Conservation (phyloP, 179 eudicot species). For the Beta corolliflora region DNA sequence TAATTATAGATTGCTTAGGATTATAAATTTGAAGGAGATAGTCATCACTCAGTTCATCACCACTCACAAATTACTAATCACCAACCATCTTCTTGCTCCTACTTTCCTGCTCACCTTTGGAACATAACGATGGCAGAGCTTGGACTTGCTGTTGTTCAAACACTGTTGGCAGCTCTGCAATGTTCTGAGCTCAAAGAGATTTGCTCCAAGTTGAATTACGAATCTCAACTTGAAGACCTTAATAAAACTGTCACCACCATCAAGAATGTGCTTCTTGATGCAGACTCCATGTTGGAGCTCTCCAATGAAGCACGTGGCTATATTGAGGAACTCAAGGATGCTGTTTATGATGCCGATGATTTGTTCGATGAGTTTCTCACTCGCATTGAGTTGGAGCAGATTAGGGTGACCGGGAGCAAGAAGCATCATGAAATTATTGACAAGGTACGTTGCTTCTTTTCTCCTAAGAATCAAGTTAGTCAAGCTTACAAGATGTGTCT, state of each 20-base stretch:
- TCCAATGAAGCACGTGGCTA: background rate
- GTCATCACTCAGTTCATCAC: too few species aligned
- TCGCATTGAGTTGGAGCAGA: background rate
- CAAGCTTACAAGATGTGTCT: background rate
- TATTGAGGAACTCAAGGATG: too few species aligned
- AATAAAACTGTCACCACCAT: background rate
- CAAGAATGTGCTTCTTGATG: too few species aligned
- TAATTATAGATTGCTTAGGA: too few species aligned
- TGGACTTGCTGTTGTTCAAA: background rate
- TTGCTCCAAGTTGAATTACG: background rate
- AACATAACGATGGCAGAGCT: background rate
- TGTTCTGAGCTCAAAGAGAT: background rate
- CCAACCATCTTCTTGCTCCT: too few species aligned
- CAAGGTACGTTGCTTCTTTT: background rate
- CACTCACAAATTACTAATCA: too few species aligned
- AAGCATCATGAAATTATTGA: background rate
- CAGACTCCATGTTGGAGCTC: background rate
- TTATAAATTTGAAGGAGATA: too few species aligned
- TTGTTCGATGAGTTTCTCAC: background rate
- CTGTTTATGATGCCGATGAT: too few species aligned
- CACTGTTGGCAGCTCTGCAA: too few species aligned
- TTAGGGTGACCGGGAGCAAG: background rate
- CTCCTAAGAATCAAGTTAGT: background rate
- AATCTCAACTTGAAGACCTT: too few species aligned
- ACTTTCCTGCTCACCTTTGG: too few species aligned